Evolutionary conservation across 208 protist species (phyloP), one percentile per base, ranked within the genome.

Genomic region (Trypanosomatidae sp.): DNA sequence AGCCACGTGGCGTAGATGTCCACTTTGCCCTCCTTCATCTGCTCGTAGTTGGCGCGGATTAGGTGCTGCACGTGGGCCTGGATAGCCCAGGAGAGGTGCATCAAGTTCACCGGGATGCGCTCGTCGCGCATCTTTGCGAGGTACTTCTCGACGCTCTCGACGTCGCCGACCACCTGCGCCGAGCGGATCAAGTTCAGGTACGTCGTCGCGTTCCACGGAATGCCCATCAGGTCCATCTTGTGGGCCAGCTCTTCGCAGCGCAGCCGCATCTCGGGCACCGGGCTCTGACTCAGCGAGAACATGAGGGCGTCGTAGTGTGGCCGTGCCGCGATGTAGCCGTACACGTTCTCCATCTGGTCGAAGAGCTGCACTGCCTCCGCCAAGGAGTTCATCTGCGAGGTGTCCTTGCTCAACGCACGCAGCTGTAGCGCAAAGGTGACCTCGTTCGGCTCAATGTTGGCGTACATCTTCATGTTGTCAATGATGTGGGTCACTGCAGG

Each of bases 391-490:
- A 90, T 72, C 69, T 95, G 85, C 28, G 87, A 88, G 10, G 75
- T 76, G 66, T 95, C 93, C 59, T 93, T 95, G 47, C 80, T 69
- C 55, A 95, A 55, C 28, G 91, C 89, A 28, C 91, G 88, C 47
- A 97, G 75, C 69, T 95, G 91, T 33, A 95, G 62, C 8, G 84
- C 85, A 77, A 95, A 95, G 8, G 91, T 95, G 15, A 93, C 83
- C 69, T 97, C 93, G 68, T 93, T 97, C 13, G 93, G 93, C 81
- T 97, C 93, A 64, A 97, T 93, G 64, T 97, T 97, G 33, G 90
- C 93, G 77, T 93, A 95, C 88, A 95, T 94, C 71, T 95, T 97
- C 93, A 97, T 97, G 76, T 97, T 93, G 66, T 91, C 82, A 9
- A 96, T 83, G 66, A 98, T 87, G 71, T 93, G 85, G 62, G 85